A percentile compares a stretch with the other conserved stretches of the same genome.
Conservation (phyloP, 2,329 filamentous ascomycete species). For the Microsporum audouinii region DNA sequence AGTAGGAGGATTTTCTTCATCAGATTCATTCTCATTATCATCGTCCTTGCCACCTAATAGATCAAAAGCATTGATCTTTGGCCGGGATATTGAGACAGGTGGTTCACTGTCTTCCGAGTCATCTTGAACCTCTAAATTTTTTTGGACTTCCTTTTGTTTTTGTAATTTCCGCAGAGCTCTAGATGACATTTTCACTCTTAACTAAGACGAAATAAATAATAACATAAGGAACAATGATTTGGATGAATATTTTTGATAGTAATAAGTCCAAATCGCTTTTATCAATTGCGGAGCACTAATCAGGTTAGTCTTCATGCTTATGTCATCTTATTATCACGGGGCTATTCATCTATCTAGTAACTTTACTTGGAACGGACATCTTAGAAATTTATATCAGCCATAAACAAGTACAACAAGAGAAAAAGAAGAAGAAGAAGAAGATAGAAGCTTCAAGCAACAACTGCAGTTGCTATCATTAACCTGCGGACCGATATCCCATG, state of each 20-base stretch:
- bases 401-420: not conserved
- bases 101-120: constrained; percentile 33
- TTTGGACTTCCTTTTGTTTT: constrained; percentile 48
- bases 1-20: constrained; percentile 15
- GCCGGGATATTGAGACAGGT: constrained; percentile 21
- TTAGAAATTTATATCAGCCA: not conserved
- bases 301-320: not conserved
- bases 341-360: not conserved
- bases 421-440: not conserved
- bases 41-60: constrained; percentile 35
- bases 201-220: not conserved
- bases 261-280: not conserved
- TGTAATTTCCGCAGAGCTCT: constrained; percentile 55
- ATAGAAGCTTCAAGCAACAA: not conserved
- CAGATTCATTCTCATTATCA: constrained; percentile 25
- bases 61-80: constrained; percentile 44
- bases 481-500: constrained; percentile 6
- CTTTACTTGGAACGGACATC: not conserved
- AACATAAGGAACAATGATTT: too few species aligned
- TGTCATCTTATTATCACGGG: not conserved
- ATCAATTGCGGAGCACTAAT: not conserved
- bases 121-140: constrained; percentile 28
- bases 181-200: constrained; percentile 44
- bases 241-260: not conserved
- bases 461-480: not conserved